These are phyloP conservation scores for Pseudohalonectria lignicola DNA, from an alignment of 2,329 filamentous ascomycete species.

Conservation along the genomic window DNA sequence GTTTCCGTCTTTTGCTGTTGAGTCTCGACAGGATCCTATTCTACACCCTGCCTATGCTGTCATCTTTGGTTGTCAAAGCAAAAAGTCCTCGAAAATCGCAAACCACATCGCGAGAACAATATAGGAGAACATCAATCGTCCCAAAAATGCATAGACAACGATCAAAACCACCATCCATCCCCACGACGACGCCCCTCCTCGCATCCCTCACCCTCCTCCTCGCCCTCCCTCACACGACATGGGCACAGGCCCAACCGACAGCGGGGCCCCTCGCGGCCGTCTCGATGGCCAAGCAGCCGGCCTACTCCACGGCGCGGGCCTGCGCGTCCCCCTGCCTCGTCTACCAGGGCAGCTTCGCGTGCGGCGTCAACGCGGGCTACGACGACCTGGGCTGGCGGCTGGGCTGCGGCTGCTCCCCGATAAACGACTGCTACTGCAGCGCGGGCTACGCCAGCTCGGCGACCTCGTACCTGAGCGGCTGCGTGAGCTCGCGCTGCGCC, in stretches of 20 bases:
- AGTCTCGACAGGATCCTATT: too few species aligned
- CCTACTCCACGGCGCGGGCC: constrained; percentile 9
- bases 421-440: constrained; percentile 15
- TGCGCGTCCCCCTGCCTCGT: constrained; percentile 14
- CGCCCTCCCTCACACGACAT: neutral
- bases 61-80: too few species aligned
- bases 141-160: too few species aligned
- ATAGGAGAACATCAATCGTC: too few species aligned
- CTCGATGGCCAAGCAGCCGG: neutral
- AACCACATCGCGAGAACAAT: too few species aligned
- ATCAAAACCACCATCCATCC: too few species aligned
- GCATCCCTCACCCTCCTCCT: neutral
- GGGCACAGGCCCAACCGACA: too few species aligned
- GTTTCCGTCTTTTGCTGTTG: too few species aligned
- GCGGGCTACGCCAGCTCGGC: constrained; percentile 11
- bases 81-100: too few species aligned
- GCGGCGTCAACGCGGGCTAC: constrained; percentile 9
- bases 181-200: neutral
- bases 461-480: constrained; percentile 12
- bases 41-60: too few species aligned
- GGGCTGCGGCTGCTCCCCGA: constrained; percentile 12
- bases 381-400: constrained; percentile 13
- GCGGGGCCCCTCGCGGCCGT: too few species aligned
- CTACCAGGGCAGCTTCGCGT: constrained; percentile 10
- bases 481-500: constrained; percentile 12